A percentile compares a stretch with the other conserved stretches of the same genome.
These are phyloP conservation scores for Candida xiaguanensis DNA, from an alignment of 805 yeast species.

Conservation along the genomic window DNA sequence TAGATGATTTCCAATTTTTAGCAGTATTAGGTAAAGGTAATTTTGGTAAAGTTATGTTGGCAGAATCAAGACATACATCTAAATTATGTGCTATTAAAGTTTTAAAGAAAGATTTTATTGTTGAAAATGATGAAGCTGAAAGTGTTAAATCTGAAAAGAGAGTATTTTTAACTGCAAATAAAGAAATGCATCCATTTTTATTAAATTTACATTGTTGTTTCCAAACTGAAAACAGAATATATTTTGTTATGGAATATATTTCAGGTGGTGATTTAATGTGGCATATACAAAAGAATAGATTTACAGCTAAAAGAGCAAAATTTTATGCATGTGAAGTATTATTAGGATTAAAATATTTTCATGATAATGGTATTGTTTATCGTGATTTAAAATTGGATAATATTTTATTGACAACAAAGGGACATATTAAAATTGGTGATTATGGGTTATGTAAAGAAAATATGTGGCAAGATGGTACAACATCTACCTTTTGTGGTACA, in stretches of 20 bases:
- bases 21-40: slow-evolving; percentile 98
- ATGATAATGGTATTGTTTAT: slow-evolving; percentile 92
- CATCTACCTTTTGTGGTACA: slow-evolving; percentile 96
- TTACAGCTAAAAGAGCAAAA: slow-evolving; percentile 88
- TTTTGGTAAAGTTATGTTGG: slow-evolving; percentile 97
- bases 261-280: slow-evolving; percentile 99
- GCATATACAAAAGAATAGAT: slow-evolving; percentile 93
- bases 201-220: slow-evolving; percentile 90
- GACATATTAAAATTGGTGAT: slow-evolving; percentile 96
- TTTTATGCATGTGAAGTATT: slow-evolving; percentile 97
- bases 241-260: slow-evolving; percentile 97
- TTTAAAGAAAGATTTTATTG: slow-evolving; percentile 89
- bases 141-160: slow-evolving; percentile 93
- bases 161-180: slow-evolving; percentile 80
- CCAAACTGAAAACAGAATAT: slow-evolving; percentile 95
- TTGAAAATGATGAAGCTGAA: slow-evolving; percentile 94
- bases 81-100: slow-evolving; percentile 93
- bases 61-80: slow-evolving; percentile 81
- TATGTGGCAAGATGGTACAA: slow-evolving; percentile 81
- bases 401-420: slow-evolving; percentile 80
- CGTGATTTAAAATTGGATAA: slow-evolving; percentile 96
- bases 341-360: slow-evolving; percentile 86
- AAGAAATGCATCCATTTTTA: slow-evolving; percentile 88
- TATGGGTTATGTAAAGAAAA: slow-evolving; percentile 95
- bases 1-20: slow-evolving; percentile 90